These are phyloP conservation scores for Acanthamoeba triangularis DNA, from an alignment of 208 protist genomes.

Conservation along the genomic window DNA sequence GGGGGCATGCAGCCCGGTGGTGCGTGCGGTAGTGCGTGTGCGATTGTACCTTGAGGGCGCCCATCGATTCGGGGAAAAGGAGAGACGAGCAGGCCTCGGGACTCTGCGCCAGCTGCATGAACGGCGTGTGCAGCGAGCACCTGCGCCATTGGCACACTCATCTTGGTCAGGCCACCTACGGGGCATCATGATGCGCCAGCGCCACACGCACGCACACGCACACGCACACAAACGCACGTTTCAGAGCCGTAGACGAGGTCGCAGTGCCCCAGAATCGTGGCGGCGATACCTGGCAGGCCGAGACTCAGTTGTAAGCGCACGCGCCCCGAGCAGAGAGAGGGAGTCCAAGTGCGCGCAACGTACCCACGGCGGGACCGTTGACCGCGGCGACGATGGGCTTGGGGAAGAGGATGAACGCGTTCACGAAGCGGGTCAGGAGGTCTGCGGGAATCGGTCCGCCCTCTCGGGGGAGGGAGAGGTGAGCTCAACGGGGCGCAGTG, in stretches of 20 bases:
- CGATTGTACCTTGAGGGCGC: slow-evolving; percentile 24
- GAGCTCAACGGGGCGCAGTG: neutral
- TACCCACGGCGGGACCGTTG: slow-evolving; percentile 67
- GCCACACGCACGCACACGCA: no score
- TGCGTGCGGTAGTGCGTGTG: neutral
- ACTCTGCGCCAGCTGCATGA: slow-evolving; percentile 74
- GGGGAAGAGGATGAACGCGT: slow-evolving; percentile 72
- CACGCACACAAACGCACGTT: slow-evolving; percentile 47
- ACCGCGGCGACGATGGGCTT: slow-evolving; percentile 75
- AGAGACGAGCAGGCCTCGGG: slow-evolving; percentile 75
- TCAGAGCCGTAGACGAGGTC: slow-evolving; percentile 68
- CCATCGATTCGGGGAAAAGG: slow-evolving; percentile 68
- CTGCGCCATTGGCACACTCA: neutral
- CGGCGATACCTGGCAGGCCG: slow-evolving; percentile 13
- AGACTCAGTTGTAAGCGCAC: neutral
- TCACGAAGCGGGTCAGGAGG: slow-evolving; percentile 69
- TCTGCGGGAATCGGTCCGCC: neutral
- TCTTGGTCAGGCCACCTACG: neutral
- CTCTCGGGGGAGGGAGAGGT: no score
- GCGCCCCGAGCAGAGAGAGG: neutral
- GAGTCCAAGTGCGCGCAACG: neutral
- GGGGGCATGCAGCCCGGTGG: neutral
- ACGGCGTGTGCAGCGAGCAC: slow-evolving; percentile 69
- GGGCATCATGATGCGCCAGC: neutral
- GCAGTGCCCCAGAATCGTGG: slow-evolving; percentile 71